phyloP scores from a whole-genome alignment of 257 asterid species.

The Solanum corneliomulleri region DNA sequence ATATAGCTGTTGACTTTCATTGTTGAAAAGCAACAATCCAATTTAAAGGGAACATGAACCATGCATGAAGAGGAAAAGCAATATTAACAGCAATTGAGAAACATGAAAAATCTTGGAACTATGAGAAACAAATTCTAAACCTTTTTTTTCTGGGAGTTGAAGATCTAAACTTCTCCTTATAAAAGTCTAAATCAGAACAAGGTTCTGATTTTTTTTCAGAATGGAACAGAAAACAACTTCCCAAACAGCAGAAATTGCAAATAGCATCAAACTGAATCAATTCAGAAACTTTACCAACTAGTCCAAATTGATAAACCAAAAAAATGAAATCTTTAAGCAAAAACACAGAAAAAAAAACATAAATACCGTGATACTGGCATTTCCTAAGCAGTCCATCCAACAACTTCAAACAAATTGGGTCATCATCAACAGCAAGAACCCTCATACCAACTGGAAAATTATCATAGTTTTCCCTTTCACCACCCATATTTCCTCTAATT shows the following conservation, averaged over 20 bases:
- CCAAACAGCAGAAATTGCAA: neutral
- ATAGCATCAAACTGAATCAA: neutral
- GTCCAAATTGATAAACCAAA: neutral
- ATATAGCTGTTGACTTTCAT: neutral
- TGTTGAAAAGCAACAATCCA: neutral
- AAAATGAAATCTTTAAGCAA: neutral
- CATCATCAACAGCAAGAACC: slow-evolving; percentile 91
- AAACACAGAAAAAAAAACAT: neutral
- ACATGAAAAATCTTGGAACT: neutral
- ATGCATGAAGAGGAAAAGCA: neutral
- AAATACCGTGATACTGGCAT: slow-evolving; percentile 72
- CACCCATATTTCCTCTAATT: slow-evolving; percentile 18
- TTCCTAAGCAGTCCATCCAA: slow-evolving; percentile 60
- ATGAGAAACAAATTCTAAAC: neutral
- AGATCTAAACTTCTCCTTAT: neutral
- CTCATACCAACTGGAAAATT: slow-evolving; percentile 69
- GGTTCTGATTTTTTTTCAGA: neutral
- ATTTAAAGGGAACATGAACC: neutral
- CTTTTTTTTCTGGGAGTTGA: neutral
- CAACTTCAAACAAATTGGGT: slow-evolving; percentile 61
- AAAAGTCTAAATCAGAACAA: neutral
- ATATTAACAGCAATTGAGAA: neutral
- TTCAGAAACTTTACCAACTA: neutral
- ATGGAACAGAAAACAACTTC: neutral
- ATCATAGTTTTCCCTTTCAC: slow-evolving; percentile 29